Percentiles rank a stretch among this genome's conserved stretches.
Evolutionary conservation across 148 eudicot genomes (phyloP).

Genomic region (Salicornia ramosissima): DNA sequence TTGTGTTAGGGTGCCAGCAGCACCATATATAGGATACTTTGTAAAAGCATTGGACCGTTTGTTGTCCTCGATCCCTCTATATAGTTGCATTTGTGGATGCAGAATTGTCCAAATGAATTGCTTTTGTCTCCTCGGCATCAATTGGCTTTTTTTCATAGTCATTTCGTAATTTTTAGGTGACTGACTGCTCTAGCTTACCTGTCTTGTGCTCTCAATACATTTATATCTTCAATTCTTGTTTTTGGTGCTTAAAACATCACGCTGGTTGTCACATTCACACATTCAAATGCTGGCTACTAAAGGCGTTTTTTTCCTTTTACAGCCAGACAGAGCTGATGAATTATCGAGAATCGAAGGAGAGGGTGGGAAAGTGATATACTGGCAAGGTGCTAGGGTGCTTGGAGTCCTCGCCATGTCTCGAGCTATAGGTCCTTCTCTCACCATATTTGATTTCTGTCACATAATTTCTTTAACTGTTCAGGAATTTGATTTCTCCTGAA

Average conservation of each 20-base stretch:
- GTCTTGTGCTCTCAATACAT: conserved; percentile 2
- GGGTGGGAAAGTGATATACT: conserved; percentile 70
- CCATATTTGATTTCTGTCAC: conserved; percentile 1
- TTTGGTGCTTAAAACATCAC: not conserved
- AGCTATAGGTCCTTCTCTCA: conserved; percentile 52
- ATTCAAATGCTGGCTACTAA: conserved; percentile 2
- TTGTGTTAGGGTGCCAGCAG: not conserved
- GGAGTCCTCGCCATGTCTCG: conserved; percentile 89
- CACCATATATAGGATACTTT: not conserved
- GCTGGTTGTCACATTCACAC: not conserved
- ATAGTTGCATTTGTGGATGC: conserved; percentile 11
- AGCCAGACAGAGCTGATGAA: conserved; percentile 81
- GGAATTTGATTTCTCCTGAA: too few relatives aligned
- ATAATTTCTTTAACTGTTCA: not conserved
- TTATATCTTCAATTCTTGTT: not conserved
- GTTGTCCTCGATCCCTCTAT: not conserved
- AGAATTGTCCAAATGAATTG: not conserved
- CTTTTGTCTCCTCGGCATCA: too few relatives aligned
- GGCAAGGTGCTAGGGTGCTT: conserved; percentile 75
- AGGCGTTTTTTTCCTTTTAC: conserved; percentile 27
- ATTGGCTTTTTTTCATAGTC: conserved; percentile 10
- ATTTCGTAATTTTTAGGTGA: not conserved
- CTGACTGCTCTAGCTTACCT: not conserved
- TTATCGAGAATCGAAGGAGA: conserved; percentile 56
- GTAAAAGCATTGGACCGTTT: conserved; percentile 1